These are phyloP conservation scores for Leccinum fibrillosum DNA, from an alignment of 768 basidiomycete genomes.

Conservation along the genomic window DNA sequence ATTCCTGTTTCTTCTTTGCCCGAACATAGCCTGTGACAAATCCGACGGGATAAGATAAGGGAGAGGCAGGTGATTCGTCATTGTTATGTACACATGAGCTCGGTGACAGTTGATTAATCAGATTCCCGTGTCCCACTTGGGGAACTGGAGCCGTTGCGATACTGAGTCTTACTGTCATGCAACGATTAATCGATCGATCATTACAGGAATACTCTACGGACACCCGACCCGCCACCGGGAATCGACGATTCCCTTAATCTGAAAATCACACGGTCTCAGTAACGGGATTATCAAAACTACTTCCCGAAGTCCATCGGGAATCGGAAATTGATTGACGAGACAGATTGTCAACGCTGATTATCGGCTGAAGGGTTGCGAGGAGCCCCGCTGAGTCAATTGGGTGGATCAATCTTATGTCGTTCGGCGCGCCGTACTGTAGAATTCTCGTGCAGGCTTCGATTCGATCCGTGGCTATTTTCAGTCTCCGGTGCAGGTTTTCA, in stretches of 20 bases:
- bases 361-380: not conserved
- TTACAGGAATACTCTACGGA: not conserved
- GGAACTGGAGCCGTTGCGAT: not conserved
- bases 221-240: not conserved
- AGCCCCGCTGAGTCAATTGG: not conserved
- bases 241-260: not conserved
- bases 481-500: not conserved
- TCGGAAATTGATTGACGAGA: not conserved
- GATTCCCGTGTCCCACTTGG: constrained; percentile 1
- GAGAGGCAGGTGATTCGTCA: not conserved
- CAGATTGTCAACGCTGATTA: not conserved
- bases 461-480: not conserved
- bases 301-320: not conserved
- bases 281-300: not conserved
- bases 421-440: too few species aligned
- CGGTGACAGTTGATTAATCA: not conserved
- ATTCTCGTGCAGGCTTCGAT: not conserved
- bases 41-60: constrained; percentile 1
- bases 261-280: not conserved
- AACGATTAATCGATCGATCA: not conserved
- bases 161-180: not conserved
- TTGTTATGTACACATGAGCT: not conserved
- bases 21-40: not conserved
- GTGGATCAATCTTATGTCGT: not conserved
- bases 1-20: not conserved